A percentile compares a stretch with the other conserved stretches of the same genome.
Evolutionary conservation across 192 early-diverging fungal species (phyloP).

Genomic region (Thoreauomyces humboldtii): DNA sequence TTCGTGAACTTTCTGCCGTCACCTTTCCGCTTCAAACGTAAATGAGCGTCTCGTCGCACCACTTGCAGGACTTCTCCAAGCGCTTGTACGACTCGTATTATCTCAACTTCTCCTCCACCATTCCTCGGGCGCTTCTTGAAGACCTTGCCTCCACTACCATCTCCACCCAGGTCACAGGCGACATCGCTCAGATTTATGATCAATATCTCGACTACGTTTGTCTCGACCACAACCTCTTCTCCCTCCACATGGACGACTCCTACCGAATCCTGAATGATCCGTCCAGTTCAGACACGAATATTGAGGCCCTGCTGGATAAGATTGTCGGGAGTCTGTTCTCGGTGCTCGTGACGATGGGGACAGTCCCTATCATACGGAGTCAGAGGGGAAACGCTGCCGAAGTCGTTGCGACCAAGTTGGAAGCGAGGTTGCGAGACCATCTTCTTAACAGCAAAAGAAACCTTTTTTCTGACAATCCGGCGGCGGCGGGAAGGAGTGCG

Average conservation of each 20-base stretch:
- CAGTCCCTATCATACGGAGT: constrained; percentile 85
- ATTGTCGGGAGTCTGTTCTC: constrained; percentile 85
- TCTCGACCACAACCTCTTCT: constrained; percentile 89
- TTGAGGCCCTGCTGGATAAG: constrained; percentile 74
- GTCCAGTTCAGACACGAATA: constrained; percentile 71
- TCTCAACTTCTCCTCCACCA: constrained; percentile 87
- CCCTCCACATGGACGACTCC: constrained; percentile 76
- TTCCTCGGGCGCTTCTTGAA: constrained; percentile 87
- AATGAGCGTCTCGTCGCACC: neutral
- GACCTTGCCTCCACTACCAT: constrained; percentile 88
- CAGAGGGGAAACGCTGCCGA: constrained; percentile 91
- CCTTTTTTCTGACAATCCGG: constrained; percentile 63
- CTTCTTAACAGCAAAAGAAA: constrained; percentile 83
- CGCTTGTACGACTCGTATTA: constrained; percentile 95
- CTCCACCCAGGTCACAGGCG: constrained; percentile 65
- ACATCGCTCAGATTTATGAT: constrained; percentile 90
- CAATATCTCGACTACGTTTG: constrained; percentile 95
- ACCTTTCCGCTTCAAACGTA: too few species aligned
- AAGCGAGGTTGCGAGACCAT: constrained; percentile 87
- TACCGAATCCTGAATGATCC: constrained; percentile 86
- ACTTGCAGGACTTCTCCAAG: constrained; percentile 74
- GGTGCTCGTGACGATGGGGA: constrained; percentile 84
- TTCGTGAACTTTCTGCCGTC: too few species aligned
- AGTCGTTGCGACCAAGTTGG: constrained; percentile 86
- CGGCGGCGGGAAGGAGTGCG: neutral